A percentile compares a stretch with the other conserved stretches of the same genome.
Conservation (phyloP, 352 stramenopile species). For the Plasmopara viticola region DNA sequence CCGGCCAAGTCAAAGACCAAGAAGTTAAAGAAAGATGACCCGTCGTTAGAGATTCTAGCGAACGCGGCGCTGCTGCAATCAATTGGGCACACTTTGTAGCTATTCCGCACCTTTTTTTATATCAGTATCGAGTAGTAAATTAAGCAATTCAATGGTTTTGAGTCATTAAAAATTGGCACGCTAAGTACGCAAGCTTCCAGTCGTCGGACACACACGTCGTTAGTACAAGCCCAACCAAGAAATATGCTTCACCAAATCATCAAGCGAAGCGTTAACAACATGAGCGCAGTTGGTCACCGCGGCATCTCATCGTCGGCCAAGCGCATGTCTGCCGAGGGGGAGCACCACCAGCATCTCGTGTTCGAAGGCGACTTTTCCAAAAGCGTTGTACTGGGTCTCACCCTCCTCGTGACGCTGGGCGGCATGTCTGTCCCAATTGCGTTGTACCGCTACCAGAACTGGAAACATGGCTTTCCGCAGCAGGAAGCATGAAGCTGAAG, state of each 20-base stretch:
- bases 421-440: slow-evolving; percentile 57
- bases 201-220: background rate
- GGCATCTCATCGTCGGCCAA: slow-evolving; percentile 70
- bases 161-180: background rate
- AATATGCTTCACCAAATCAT: slow-evolving; percentile 59
- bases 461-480: slow-evolving; percentile 84
- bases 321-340: slow-evolving; percentile 65
- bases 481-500: slow-evolving; percentile 33
- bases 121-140: background rate
- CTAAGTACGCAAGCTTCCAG: no score
- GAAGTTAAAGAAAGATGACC: slow-evolving; percentile 26
- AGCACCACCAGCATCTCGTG: slow-evolving; percentile 81
- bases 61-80: slow-evolving; percentile 67
- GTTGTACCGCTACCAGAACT: slow-evolving; percentile 83
- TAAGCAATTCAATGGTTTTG: background rate
- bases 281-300: slow-evolving; percentile 50
- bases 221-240: slow-evolving; percentile 7
- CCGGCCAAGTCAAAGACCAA: slow-evolving; percentile 2
- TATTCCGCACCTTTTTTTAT: background rate
- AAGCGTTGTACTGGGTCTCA: slow-evolving; percentile 48
- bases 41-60: slow-evolving; percentile 60
- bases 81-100: slow-evolving; percentile 37
- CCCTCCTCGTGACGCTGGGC: slow-evolving; percentile 55
- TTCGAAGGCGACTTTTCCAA: slow-evolving; percentile 83
- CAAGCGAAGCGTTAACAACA: slow-evolving; percentile 63